phyloP scores from a whole-genome alignment of 139 green algal genomes.

The Coccomyxa sp. region DNA sequence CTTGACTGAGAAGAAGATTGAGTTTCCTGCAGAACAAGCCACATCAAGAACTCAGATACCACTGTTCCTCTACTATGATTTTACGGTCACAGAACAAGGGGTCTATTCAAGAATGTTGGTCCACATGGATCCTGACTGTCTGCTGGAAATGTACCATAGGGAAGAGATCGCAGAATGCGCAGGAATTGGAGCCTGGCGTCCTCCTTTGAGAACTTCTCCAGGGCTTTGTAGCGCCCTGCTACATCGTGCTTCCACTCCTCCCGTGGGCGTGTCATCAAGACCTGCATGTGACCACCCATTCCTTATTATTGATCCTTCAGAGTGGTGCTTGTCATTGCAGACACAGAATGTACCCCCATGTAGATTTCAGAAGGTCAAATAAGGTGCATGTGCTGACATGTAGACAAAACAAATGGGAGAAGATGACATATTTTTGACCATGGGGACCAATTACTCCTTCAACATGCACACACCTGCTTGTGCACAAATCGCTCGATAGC shows the following conservation, averaged over 20 bases:
- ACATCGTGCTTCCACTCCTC: constrained; percentile 84
- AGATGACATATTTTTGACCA: too few relatives aligned
- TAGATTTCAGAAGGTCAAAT: not conserved
- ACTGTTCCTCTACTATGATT: not conserved
- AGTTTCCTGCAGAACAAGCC: constrained; percentile 35
- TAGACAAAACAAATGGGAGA: not conserved
- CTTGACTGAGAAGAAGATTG: constrained; percentile 77
- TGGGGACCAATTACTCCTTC: too few relatives aligned
- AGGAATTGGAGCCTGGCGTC: constrained; percentile 89
- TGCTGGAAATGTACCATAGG: constrained; percentile 66
- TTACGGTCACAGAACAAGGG: too few relatives aligned
- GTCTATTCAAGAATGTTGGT: too few relatives aligned
- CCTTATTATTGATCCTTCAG: not conserved
- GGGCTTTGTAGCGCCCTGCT: constrained; percentile 63
- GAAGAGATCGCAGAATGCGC: constrained; percentile 88
- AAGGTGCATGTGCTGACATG: not conserved
- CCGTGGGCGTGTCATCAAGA: constrained; percentile 65
- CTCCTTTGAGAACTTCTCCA: constrained; percentile 83
- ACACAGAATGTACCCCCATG: not conserved
- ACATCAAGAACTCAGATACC: not conserved
- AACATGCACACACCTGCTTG: constrained; percentile 42
- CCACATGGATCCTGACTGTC: not conserved
- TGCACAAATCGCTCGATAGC: constrained; percentile 70
- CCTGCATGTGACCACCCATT: constrained; percentile 25
- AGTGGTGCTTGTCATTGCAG: not conserved